Conservation (phyloP, 176 grass and related monocot genomes). For the Oryza rufipogon region DNA sequence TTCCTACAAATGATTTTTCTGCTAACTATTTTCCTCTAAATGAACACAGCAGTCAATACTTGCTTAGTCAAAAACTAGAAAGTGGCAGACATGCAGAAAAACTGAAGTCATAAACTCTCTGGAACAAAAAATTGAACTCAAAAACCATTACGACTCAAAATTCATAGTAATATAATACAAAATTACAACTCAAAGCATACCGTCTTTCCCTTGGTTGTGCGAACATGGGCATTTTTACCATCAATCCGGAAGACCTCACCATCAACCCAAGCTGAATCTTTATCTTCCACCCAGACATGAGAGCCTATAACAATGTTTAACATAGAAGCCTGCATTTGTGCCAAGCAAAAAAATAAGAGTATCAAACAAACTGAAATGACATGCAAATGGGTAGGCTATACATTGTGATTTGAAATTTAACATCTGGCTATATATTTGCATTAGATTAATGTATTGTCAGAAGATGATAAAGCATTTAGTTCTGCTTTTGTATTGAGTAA, state of each 20-base stretch:
- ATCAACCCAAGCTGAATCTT: conserved; percentile 84
- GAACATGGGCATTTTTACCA: conserved; percentile 69
- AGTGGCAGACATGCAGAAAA: conserved; percentile 11
- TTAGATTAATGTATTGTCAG: conserved; percentile 3
- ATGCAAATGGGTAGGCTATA: not conserved
- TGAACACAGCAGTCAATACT: not conserved
- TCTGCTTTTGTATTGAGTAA: not conserved
- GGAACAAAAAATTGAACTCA: conserved; percentile 7
- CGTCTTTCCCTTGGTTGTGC: conserved; percentile 78
- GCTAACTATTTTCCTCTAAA: not conserved
- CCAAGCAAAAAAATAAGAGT: conserved; percentile 17
- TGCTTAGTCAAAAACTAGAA: conserved; percentile 25
- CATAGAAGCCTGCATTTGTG: conserved; percentile 47
- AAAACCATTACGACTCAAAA: conserved; percentile 22
- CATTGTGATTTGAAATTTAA: conserved; percentile 4
- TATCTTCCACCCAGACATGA: conserved; percentile 91
- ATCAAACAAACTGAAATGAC: conserved; percentile 21
- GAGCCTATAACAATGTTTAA: conserved; percentile 84
- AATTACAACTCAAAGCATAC: conserved; percentile 49
- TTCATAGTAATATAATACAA: conserved; percentile 9
- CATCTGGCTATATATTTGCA: conserved; percentile 7
- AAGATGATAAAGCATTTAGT: conserved; percentile 21
- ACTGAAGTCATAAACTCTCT: not conserved
- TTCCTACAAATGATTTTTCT: not conserved
- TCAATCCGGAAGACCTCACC: conserved; percentile 84